A percentile compares a stretch with the other conserved stretches of the same genome.
phyloP scores from a whole-genome alignment of 345 rosid species.

The Melaleuca quinquenervia region DNA sequence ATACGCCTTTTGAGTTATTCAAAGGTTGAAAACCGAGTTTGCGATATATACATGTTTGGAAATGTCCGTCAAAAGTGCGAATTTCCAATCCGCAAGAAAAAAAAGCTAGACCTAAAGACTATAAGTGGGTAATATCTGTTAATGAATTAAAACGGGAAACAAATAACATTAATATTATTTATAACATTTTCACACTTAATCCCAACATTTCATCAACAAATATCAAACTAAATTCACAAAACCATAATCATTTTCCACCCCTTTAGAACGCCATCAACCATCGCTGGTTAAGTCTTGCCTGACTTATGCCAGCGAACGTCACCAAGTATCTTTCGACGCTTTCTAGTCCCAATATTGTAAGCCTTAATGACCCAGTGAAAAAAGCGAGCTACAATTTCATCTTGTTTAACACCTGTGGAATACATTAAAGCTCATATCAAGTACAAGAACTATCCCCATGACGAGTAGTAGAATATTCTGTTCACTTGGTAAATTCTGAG shows the following conservation, averaged over 20 bases:
- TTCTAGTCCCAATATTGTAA: conserved; percentile 79
- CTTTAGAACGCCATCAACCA: conserved; percentile 60
- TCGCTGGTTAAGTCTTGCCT: conserved; percentile 76
- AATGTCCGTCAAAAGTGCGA: too few species aligned
- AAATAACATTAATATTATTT: too few species aligned
- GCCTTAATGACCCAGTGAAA: conserved; percentile 87
- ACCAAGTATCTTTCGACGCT: conserved; percentile 84
- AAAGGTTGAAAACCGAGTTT: too few species aligned
- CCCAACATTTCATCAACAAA: too few species aligned
- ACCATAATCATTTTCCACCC: conserved; percentile 97
- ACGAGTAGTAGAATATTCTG: background rate
- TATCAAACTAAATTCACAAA: too few species aligned
- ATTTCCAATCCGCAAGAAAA: too few species aligned
- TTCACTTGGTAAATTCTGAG: conserved; percentile 80
- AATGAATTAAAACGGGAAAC: too few species aligned
- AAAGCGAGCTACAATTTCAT: conserved; percentile 70
- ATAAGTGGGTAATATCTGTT: too few species aligned
- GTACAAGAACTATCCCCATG: background rate
- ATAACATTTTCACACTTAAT: too few species aligned
- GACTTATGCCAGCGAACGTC: conserved; percentile 99
- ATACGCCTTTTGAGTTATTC: too few species aligned
- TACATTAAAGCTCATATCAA: background rate
- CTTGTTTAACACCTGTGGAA: conserved; percentile 59
- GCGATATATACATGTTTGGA: too few species aligned
- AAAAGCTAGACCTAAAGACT: too few species aligned